Percentiles rank a stretch among this genome's conserved stretches.
Conservation (phyloP, 371 early-diverging fungal genomes). For the Blyttiomyces sp. region DNA sequence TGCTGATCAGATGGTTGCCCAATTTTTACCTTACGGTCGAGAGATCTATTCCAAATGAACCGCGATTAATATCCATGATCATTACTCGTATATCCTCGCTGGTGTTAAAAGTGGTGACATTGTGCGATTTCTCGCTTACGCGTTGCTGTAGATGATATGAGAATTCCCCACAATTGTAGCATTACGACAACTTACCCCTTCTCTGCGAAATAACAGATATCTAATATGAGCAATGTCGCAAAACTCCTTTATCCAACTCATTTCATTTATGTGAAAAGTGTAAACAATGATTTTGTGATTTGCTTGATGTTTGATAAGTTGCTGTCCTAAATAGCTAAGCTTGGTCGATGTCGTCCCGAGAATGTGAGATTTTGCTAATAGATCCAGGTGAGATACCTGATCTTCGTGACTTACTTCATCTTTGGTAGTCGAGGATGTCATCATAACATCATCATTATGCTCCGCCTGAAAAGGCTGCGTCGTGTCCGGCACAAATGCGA, state of each 20-base stretch:
- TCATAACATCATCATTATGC: too few relatives aligned
- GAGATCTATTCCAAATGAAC: constrained; percentile 72
- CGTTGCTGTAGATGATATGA: constrained; percentile 15
- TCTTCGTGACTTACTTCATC: too few relatives aligned
- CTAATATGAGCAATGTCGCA: constrained; percentile 11
- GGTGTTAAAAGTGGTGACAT: constrained; percentile 72
- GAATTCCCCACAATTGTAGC: too few relatives aligned
- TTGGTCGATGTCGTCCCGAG: constrained; percentile 24
- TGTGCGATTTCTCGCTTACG: constrained; percentile 23
- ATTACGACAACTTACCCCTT: constrained; percentile 12
- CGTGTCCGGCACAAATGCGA: constrained; percentile 26
- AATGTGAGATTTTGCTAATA: too few relatives aligned
- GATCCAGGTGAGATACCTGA: too few relatives aligned
- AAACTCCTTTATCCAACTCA: constrained; percentile 7
- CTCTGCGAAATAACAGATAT: constrained; percentile 8
- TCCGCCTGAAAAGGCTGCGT: too few relatives aligned
- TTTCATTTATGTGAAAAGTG: constrained; percentile 16
- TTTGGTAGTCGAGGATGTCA: too few relatives aligned
- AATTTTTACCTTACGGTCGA: constrained; percentile 54
- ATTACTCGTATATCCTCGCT: constrained; percentile 59
- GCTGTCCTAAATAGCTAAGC: constrained; percentile 25
- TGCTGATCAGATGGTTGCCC: neutral
- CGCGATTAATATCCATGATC: constrained; percentile 66
- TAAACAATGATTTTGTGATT: constrained; percentile 37
- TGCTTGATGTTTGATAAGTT: constrained; percentile 19